These are phyloP conservation scores for Phytopythium vexans DNA, from an alignment of 352 stramenopile genomes.

Conservation along the genomic window DNA sequence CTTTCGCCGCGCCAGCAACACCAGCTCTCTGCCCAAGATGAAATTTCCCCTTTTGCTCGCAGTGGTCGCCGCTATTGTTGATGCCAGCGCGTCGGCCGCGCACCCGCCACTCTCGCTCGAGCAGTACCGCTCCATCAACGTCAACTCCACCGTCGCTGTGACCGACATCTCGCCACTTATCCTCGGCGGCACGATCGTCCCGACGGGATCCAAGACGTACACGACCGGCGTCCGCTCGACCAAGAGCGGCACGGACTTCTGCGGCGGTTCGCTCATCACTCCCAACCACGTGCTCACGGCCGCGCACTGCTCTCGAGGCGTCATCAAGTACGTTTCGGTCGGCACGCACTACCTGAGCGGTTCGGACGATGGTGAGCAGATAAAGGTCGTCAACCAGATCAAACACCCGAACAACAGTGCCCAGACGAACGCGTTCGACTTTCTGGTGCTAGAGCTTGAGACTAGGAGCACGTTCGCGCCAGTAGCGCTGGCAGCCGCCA, in stretches of 20 bases:
- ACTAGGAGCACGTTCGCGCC: slow-evolving; percentile 29
- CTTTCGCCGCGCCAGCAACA: too few relatives aligned
- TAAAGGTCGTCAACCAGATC: slow-evolving; percentile 44
- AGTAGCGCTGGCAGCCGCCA: slow-evolving; percentile 23
- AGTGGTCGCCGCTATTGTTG: neutral
- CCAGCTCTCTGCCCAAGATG: too few relatives aligned
- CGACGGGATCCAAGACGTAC: slow-evolving; percentile 46
- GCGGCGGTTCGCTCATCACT: slow-evolving; percentile 62
- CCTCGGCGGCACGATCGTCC: slow-evolving; percentile 33
- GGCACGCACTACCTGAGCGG: slow-evolving; percentile 51
- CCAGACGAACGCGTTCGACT: slow-evolving; percentile 46
- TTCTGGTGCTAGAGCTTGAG: slow-evolving; percentile 53
- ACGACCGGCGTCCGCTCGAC: slow-evolving; percentile 35
- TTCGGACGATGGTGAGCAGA: slow-evolving; percentile 35
- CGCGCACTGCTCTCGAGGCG: slow-evolving; percentile 45
- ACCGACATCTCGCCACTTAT: slow-evolving; percentile 35
- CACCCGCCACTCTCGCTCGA: neutral
- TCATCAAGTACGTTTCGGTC: slow-evolving; percentile 47
- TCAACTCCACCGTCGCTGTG: slow-evolving; percentile 1
- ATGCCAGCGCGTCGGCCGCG: neutral
- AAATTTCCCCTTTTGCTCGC: neutral
- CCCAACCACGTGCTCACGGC: slow-evolving; percentile 59
- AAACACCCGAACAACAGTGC: slow-evolving; percentile 44
- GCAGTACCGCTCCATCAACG: neutral
- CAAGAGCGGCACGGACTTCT: slow-evolving; percentile 32